Conservation (phyloP, 1,284 basidiomycete species). For the Pholiota adiposa region DNA sequence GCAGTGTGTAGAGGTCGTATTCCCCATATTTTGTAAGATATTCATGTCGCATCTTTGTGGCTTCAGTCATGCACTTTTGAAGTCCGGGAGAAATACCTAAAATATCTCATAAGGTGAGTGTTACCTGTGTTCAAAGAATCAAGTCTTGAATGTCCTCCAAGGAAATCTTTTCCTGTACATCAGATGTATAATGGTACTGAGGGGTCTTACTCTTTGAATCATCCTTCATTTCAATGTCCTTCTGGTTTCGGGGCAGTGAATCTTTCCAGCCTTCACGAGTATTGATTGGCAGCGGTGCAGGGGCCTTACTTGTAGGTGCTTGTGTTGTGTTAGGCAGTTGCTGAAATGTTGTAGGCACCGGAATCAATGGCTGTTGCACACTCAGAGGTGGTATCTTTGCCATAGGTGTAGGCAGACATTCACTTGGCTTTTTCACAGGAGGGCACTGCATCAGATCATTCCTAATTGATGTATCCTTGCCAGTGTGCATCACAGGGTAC, state of each 20-base stretch:
- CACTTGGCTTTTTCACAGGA: too few species aligned
- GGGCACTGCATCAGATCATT: too few species aligned
- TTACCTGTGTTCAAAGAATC: constrained; percentile 9
- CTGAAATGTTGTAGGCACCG: not conserved
- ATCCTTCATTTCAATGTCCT: constrained; percentile 11
- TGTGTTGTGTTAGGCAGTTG: not conserved
- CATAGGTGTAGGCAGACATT: too few species aligned
- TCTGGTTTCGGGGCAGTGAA: not conserved
- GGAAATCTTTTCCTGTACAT: constrained; percentile 1
- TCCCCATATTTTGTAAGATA: constrained; percentile 8
- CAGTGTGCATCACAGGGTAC: too few species aligned
- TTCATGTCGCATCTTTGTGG: constrained; percentile 9
- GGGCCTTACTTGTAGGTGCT: not conserved
- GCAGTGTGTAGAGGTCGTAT: constrained; percentile 1
- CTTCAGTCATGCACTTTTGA: constrained; percentile 7
- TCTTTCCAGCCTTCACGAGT: constrained; percentile 7
- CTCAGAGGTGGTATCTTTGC: too few species aligned
- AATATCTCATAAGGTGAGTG: constrained; percentile 7
- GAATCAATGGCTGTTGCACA: not conserved
- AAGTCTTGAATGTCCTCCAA: constrained; percentile 1
- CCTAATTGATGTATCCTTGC: too few species aligned
- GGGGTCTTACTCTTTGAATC: not conserved
- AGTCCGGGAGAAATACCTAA: constrained; percentile 13
- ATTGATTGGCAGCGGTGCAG: constrained; percentile 1
- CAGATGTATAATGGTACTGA: constrained; percentile 12